Evolutionary conservation across 1,139 yeast genomes (phyloP).

Genomic region (Protomyces arabidopsidicola): DNA sequence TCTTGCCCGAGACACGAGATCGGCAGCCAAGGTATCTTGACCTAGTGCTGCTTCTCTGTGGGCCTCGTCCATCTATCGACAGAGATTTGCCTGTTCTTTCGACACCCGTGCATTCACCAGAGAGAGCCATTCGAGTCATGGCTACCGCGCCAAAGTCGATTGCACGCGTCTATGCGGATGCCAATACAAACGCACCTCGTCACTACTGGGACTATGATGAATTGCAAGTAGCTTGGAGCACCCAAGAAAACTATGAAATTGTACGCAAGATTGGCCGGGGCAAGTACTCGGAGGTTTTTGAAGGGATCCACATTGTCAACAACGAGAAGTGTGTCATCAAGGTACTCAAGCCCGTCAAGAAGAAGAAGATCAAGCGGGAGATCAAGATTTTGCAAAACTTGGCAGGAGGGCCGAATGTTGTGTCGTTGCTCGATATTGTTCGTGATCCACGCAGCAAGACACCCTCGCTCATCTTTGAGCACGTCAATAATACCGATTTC

Average conservation of each 20-base stretch:
- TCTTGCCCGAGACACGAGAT: no score
- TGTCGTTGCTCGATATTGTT: conserved; percentile 76
- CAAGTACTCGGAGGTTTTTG: conserved; percentile 93
- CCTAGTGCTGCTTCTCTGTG: no score
- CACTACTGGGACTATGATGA: conserved; percentile 92
- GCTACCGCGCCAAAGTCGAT: conserved; percentile 45
- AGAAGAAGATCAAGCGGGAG: conserved; percentile 93
- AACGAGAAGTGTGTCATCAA: conserved; percentile 63
- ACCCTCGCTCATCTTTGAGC: conserved; percentile 90
- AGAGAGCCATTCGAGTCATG: not conserved
- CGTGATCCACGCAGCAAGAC: conserved; percentile 87
- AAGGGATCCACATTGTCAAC: conserved; percentile 54
- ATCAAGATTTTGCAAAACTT: conserved; percentile 86
- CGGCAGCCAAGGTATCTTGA: no score
- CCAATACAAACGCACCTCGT: conserved; percentile 67
- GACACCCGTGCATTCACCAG: no score
- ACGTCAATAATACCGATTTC: conserved; percentile 84
- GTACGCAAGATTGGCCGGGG: conserved; percentile 93
- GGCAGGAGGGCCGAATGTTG: conserved; percentile 79
- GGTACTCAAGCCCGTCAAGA: conserved; percentile 92
- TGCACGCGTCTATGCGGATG: conserved; percentile 86
- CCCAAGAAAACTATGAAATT: conserved; percentile 77
- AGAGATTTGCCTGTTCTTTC: no score
- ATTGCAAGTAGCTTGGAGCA: conserved; percentile 54
- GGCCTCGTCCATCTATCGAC: no score